Base-by-base conservation (phyloP, 148 eudicot genomes). In the Euryodendron excelsum region DNA sequence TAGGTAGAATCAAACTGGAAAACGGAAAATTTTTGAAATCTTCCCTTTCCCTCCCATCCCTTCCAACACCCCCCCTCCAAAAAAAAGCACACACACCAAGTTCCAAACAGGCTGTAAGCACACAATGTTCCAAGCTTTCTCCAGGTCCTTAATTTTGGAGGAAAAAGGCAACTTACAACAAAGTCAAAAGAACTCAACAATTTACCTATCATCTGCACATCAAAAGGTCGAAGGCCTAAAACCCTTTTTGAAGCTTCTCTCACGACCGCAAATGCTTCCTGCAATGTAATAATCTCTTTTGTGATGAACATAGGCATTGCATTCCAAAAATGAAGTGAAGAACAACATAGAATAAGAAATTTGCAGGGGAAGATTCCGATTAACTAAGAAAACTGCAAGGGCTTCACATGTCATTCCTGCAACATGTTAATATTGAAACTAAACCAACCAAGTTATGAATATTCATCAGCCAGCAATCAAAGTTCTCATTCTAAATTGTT, bases 211-310 rank as follows among this genome's bases (percentile, higher is more conserved):
- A 93, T 88, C 71, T 96, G 99, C 50, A 93, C 98, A 83, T 96
- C 98, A 67, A 96, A 96, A 44, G 99, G 99, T 75, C 99, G 90
- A 69, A 96, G 99, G 6, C 99, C 99, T 33, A 96, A 87, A 59
- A 96, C 99, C 82, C 99, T 89, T 77, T 83, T 91, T 21, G 98
- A 93, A 62, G 99, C 99, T 81, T 96, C 99, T 88, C 99, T 87
- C 69, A 93, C 99, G 44, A 96, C 85, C 67, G 98, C 90, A 91
- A 93, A 96, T 36, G 99, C 98, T 87, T 95, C 98, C 97, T 95
- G 86, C 75, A 76, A 77, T 66, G 48, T 52, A 33, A 34, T 3
- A 73, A 73, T 65, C 5, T 65, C 69, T 31, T 15, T 65, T 20
- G 8, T 34, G 69, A 65, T 36, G 69, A 65, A 34, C 23, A 65